Evolutionary conservation across 192 early-diverging fungal genomes (phyloP).

Genomic region (Gigaspora rosea): DNA sequence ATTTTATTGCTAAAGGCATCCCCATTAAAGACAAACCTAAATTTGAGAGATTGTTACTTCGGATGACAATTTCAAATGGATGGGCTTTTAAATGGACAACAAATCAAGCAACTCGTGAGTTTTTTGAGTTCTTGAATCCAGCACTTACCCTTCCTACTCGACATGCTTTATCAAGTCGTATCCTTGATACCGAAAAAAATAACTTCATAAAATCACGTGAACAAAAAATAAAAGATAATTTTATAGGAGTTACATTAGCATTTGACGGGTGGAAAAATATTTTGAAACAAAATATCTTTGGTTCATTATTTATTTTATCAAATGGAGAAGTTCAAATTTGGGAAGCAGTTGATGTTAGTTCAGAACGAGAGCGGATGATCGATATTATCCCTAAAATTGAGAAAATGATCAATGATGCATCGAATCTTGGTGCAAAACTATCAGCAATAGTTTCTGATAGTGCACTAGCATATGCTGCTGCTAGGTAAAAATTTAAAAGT

Average conservation of each 20-base stretch:
- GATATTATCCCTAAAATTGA: too few species aligned
- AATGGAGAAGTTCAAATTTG: neutral
- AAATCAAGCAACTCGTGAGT: neutral
- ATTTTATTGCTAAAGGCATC: too few species aligned
- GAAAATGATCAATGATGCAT: too few species aligned
- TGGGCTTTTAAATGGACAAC: neutral
- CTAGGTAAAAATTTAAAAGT: neutral
- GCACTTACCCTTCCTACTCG: neutral
- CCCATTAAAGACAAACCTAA: neutral
- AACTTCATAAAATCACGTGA: neutral
- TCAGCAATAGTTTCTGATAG: constrained; percentile 7
- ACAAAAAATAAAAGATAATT: neutral
- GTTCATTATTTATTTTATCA: neutral
- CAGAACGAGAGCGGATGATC: too few species aligned
- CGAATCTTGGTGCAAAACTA: too few species aligned
- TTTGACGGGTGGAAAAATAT: neutral
- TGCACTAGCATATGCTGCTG: constrained; percentile 10
- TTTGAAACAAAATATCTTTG: constrained; percentile 8
- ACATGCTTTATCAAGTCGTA: neutral
- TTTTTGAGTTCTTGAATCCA: constrained; percentile 3
- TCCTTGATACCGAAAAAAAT: neutral
- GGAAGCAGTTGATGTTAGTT: neutral
- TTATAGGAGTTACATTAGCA: neutral
- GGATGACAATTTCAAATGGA: neutral
- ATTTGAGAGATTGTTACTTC: constrained; percentile 1